Percentiles rank a stretch among this genome's conserved stretches.
Conservation (phyloP, 805 yeast genomes). For the Hermanozyma aechmeae region DNA sequence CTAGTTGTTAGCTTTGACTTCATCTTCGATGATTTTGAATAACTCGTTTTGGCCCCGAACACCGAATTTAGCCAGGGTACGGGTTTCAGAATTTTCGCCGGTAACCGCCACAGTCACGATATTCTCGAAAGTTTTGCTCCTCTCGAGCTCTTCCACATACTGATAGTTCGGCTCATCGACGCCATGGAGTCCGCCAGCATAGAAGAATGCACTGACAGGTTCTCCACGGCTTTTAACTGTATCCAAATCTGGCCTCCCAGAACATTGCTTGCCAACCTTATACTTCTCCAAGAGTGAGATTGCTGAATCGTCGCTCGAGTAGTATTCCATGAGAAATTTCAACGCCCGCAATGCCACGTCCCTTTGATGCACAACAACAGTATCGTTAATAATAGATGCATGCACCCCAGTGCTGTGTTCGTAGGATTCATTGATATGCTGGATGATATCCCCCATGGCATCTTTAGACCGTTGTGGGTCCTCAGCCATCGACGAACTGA, state of each 20-base stretch:
- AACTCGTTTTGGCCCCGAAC: conserved; percentile 66
- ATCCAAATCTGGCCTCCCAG: too few species aligned
- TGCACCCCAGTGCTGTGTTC: conserved; percentile 45
- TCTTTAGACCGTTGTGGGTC: conserved; percentile 55
- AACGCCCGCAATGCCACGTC: conserved; percentile 51
- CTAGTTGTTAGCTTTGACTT: conserved; percentile 3
- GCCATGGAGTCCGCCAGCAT: conserved; percentile 59
- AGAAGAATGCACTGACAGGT: conserved; percentile 40
- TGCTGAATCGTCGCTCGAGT: conserved; percentile 12
- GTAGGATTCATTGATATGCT: conserved; percentile 73
- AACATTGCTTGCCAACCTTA: too few species aligned
- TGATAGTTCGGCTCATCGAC: conserved; percentile 63
- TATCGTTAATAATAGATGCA: conserved; percentile 63
- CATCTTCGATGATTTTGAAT: conserved; percentile 15
- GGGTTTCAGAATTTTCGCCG: conserved; percentile 33
- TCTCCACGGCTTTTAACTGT: too few species aligned
- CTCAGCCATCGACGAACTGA: conserved; percentile 55
- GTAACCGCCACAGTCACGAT: conserved; percentile 49
- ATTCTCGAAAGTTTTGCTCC: conserved; percentile 27
- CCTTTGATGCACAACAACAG: conserved; percentile 63
- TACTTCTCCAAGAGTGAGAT: conserved; percentile 15
- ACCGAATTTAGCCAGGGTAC: conserved; percentile 53
- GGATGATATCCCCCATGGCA: conserved; percentile 74
- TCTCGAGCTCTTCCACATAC: conserved; percentile 35
- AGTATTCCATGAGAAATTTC: conserved; percentile 36